Base-by-base conservation (phyloP, 169 alveolate species). In the Eimeria acervulina region DNA sequence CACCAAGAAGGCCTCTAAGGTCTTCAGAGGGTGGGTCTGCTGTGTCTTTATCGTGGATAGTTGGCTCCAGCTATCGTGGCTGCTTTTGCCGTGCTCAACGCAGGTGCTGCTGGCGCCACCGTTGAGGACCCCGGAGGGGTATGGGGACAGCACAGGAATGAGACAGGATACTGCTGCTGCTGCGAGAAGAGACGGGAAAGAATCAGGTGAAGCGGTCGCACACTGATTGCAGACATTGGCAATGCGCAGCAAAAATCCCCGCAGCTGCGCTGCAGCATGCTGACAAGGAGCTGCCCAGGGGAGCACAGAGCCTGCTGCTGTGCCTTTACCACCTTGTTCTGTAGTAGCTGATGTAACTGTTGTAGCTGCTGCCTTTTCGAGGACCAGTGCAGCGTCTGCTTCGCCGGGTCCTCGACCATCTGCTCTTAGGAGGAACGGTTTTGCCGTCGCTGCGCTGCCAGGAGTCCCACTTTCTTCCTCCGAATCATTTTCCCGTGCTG, bases 181-280 rank as follows among this genome's bases (percentile, higher is more conserved):
- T 42, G 85, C 83, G 23, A 61, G 40, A 40, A 33, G 95, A 40
- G 23, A 42, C 72, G 52, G 95, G 70, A 88, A 61, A 21, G 85
- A 31, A 88, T 33, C 47, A 40, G 85, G 68, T 40, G 70, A 68
- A 38, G 95, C 83, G 44, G 72, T 36, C 17, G 72, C 52, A 21
- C 8, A 42, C 12, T 85, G 80, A 36, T 33, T 36, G 44, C 2
- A 85, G 47, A 88, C 72, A 66, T 55, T 44, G 68, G 85, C 66
- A 38, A 88, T n/a, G 47, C 95, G 85, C 55, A 61, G 95, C 95
- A 66, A 38, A 66, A 66, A 36, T 6, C 95, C 70, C 28, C 95
- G 95, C 44, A 68, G 40, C 85, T 68, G 95, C 72, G 95, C 59
- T 38, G 95, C 95, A 13, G 95, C 95, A 66, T 61, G 85, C 51